phyloP scores from a whole-genome alignment of 2,329 filamentous ascomycete species.

The Exophiala bonariae region DNA sequence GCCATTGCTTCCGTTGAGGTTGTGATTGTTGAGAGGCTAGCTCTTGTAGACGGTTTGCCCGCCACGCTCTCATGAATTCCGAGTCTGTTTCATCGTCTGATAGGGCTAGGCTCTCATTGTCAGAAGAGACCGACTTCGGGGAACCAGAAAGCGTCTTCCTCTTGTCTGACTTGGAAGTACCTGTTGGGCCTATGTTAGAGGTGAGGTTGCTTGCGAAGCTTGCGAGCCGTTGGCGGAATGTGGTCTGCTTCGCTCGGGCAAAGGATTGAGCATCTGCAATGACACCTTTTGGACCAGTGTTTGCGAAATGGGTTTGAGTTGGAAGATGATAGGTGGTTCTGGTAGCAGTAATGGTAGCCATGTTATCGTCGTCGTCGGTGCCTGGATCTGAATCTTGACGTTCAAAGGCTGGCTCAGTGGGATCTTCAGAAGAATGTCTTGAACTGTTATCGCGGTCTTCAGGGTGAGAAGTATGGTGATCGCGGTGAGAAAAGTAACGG shows the following conservation, averaged over 20 bases:
- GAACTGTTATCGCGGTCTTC: conserved; percentile 38
- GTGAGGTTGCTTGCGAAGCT: conserved; percentile 22
- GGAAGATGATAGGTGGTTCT: conserved; percentile 44
- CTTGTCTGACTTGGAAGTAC: conserved; percentile 20
- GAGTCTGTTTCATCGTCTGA: conserved; percentile 36
- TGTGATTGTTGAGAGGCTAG: conserved; percentile 63
- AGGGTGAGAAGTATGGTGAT: conserved; percentile 39
- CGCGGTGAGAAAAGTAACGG: conserved; percentile 39
- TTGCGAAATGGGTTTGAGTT: conserved; percentile 47
- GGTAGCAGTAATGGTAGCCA: conserved; percentile 33
- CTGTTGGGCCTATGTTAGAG: conserved; percentile 6
- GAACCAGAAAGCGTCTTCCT: conserved; percentile 22
- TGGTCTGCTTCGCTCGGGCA: conserved; percentile 48
- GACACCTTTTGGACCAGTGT: conserved; percentile 53
- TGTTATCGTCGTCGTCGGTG: conserved; percentile 35
- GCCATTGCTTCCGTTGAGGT: conserved; percentile 52
- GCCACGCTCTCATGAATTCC: conserved; percentile 74
- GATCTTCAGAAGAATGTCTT: conserved; percentile 20
- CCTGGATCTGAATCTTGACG: conserved; percentile 29
- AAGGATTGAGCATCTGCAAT: conserved; percentile 53
- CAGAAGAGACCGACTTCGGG: conserved; percentile 21
- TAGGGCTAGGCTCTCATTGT: conserved; percentile 31
- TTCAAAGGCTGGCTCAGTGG: conserved; percentile 15
- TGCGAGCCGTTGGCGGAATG: conserved; percentile 44
- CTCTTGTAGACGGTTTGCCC: conserved; percentile 75